Evolutionary conservation across 78 protist species (phyloP).

Genomic region (Pigoraptor vietnamica): DNA sequence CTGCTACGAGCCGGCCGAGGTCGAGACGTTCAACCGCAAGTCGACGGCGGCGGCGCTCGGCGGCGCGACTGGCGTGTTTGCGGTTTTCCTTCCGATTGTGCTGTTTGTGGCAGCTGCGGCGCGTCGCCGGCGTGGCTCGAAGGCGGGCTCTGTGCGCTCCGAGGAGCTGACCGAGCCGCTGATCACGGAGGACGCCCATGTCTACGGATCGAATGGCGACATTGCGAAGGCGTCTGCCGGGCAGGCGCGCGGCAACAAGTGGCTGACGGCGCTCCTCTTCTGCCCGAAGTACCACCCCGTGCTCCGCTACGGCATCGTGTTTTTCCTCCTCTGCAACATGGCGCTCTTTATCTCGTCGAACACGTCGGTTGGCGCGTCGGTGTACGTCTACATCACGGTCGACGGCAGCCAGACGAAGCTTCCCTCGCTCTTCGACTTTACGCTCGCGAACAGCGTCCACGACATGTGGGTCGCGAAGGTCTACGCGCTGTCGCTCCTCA

Average conservation of each 20-base stretch:
- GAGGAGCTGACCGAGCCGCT: not conserved
- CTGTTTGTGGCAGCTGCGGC: not conserved
- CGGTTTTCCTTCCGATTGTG: not conserved
- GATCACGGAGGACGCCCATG: not conserved
- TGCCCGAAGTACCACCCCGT: not conserved
- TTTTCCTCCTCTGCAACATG: slow-evolving; percentile 1
- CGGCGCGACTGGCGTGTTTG: not conserved
- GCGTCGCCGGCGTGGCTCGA: not conserved
- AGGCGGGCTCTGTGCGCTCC: not conserved
- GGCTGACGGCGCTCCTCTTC: not conserved
- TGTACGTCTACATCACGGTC: not conserved
- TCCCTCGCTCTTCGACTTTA: slow-evolving; percentile 19
- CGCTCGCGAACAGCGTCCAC: slow-evolving; percentile 34
- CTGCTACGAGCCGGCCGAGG: not conserved
- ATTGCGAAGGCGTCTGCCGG: not conserved
- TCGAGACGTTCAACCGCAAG: not conserved
- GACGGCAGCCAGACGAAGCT: not conserved
- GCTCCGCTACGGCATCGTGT: slow-evolving; percentile 2
- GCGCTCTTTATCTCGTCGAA: slow-evolving; percentile 24
- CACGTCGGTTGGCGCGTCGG: slow-evolving; percentile 34
- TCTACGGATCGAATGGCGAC: not conserved
- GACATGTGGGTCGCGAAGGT: slow-evolving; percentile 56
- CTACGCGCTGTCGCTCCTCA: slow-evolving; percentile 31
- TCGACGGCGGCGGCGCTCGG: not conserved
- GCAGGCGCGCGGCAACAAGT: not conserved